These are phyloP conservation scores for Knufia petricola DNA, from an alignment of 2,329 filamentous ascomycete species.

Conservation along the genomic window DNA sequence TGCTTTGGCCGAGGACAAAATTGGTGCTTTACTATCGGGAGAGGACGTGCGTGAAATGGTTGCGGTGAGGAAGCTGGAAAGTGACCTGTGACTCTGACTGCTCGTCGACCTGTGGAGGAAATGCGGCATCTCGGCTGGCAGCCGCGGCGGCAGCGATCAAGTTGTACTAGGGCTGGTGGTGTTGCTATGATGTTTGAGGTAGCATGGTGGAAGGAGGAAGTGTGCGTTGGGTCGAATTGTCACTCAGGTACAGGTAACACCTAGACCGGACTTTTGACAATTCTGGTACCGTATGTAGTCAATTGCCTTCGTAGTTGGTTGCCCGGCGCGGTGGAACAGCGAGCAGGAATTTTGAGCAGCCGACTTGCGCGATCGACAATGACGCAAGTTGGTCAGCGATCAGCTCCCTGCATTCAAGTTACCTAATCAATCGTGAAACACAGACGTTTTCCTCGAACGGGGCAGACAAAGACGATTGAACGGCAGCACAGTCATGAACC, in stretches of 20 bases:
- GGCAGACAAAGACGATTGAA: not conserved
- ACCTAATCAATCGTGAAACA: not conserved
- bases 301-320: not conserved
- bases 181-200: not conserved
- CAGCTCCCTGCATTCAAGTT: constrained; percentile 1
- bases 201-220: not conserved
- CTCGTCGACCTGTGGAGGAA: constrained; percentile 4
- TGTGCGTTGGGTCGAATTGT: not conserved
- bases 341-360: too few species aligned
- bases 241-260: not conserved
- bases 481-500: not conserved
- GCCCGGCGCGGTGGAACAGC: not conserved
- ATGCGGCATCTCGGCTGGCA: constrained; percentile 4
- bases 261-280: too few species aligned
- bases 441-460: not conserved
- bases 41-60: constrained; percentile 9
- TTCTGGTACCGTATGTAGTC: too few species aligned
- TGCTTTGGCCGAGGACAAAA: constrained; percentile 19
- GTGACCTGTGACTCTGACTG: constrained; percentile 4
- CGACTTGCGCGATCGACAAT: not conserved
- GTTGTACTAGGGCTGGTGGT: not conserved
- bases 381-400: constrained; percentile 8
- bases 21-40: constrained; percentile 17
- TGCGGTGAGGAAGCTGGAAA: not conserved
- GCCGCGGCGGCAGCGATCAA: not conserved